phyloP scores from a whole-genome alignment of 768 basidiomycete genomes.

The Lentinula guzmanii region DNA sequence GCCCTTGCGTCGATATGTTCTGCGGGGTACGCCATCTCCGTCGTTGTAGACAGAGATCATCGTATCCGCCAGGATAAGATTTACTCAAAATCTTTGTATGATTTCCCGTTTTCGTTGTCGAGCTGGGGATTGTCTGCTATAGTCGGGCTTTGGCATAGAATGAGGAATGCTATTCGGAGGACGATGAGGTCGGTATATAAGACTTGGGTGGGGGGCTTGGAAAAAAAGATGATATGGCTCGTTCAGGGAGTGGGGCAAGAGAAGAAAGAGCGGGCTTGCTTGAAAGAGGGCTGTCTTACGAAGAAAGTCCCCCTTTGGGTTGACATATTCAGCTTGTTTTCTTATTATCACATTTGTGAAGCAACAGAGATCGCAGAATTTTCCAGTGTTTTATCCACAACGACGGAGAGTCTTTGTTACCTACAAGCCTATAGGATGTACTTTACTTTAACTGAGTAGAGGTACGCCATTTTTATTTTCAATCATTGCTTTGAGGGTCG shows the following conservation, averaged over 20 bases:
- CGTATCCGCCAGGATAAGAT: conserved; percentile 62
- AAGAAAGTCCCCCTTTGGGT: background rate
- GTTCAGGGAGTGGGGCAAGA: background rate
- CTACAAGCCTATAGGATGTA: too few species aligned
- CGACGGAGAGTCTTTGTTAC: too few species aligned
- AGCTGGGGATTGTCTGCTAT: background rate
- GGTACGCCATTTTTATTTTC: too few species aligned
- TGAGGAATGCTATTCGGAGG: background rate
- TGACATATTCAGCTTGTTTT: background rate
- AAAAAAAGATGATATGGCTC: background rate
- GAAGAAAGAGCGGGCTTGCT: conserved; percentile 2
- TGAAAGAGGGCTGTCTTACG: conserved; percentile 1
- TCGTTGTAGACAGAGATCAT: conserved; percentile 65
- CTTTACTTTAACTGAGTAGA: too few species aligned
- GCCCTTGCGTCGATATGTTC: conserved; percentile 64
- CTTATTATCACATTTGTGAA: too few species aligned
- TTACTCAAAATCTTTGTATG: conserved; percentile 24
- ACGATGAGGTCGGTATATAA: background rate
- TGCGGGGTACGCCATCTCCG: conserved; percentile 50
- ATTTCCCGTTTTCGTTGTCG: conserved; percentile 2
- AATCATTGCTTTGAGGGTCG: background rate
- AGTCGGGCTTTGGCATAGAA: background rate
- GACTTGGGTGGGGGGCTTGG: background rate
- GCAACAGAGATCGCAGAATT: too few species aligned
- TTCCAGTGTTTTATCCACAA: too few species aligned